These are phyloP conservation scores for Ettlia oleoabundans DNA, from an alignment of 139 green algal genomes.

Conservation along the genomic window DNA sequence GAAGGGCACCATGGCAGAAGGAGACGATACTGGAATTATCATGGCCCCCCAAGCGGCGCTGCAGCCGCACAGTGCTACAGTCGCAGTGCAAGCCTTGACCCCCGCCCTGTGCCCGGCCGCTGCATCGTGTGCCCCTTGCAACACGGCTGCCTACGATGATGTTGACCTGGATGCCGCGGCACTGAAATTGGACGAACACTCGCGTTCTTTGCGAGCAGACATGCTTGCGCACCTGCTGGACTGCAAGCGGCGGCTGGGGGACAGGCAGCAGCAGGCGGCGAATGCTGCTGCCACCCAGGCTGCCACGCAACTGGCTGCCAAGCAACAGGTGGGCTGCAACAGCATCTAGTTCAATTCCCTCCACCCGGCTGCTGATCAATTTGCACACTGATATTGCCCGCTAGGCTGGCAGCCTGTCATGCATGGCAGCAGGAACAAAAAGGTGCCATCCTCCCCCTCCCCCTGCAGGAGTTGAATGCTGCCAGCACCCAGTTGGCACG, in stretches of 20 bases:
- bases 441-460: too few species aligned
- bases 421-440: too few species aligned
- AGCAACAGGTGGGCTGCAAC: background rate
- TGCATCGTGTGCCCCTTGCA: too few species aligned
- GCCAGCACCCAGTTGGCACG: background rate
- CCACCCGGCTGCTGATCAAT: background rate
- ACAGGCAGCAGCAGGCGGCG: background rate
- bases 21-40: too few species aligned
- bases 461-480: background rate
- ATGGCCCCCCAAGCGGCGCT: too few species aligned
- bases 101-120: too few species aligned
- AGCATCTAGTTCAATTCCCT: too few species aligned
- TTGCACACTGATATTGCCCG: too few species aligned
- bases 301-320: background rate
- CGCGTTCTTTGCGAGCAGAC: background rate
- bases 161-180: slow-evolving; percentile 15
- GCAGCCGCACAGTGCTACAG: too few species aligned
- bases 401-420: too few species aligned
- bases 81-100: too few species aligned
- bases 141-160: background rate
- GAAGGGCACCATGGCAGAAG: too few species aligned
- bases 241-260: background rate
- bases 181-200: slow-evolving; percentile 7
- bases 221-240: slow-evolving; percentile 1
- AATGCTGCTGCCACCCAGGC: background rate